A percentile compares a stretch with the other conserved stretches of the same genome.
These are phyloP conservation scores for Candida adriatica DNA, from an alignment of 805 yeast genomes.

Conservation along the genomic window DNA sequence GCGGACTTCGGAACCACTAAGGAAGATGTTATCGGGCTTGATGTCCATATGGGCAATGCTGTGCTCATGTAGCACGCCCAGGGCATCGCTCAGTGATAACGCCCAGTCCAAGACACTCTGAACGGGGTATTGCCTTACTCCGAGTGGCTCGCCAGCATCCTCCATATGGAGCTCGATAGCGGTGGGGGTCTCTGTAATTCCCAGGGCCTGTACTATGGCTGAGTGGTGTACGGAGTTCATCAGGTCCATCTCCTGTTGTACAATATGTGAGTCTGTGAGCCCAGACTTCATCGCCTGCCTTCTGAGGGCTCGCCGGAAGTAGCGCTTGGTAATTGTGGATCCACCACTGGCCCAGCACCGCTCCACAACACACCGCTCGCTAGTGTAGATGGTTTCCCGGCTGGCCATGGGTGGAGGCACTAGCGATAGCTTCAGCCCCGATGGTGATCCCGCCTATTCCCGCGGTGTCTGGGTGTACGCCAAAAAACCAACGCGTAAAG, in stretches of 20 bases:
- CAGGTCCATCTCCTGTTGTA: conserved; percentile 3
- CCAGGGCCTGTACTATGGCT: background rate
- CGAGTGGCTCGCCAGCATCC: conserved; percentile 6
- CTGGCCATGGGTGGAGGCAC: no score
- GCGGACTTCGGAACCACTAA: conserved; percentile 1
- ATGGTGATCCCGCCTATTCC: no score
- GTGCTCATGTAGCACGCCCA: conserved; percentile 1
- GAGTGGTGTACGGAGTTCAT: conserved; percentile 1
- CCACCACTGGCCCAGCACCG: background rate
- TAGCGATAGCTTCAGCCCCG: no score
- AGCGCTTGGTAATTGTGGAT: conserved; percentile 3
- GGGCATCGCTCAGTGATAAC: background rate
- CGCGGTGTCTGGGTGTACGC: background rate
- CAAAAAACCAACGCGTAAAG: background rate
- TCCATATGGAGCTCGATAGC: conserved; percentile 5
- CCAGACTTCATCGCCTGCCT: conserved; percentile 1
- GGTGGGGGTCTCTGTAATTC: conserved; percentile 1
- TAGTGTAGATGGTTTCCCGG: background rate
- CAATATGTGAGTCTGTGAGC: background rate
- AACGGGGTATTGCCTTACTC: conserved; percentile 3
- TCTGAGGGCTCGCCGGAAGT: conserved; percentile 5
- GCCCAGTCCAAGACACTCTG: conserved; percentile 4
- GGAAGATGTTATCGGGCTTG: conserved; percentile 9
- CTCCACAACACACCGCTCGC: conserved; percentile 3
- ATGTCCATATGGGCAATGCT: conserved; percentile 8